These are phyloP conservation scores for Chlamydomonas eustigma DNA, from an alignment of 139 green algal genomes.

Conservation along the genomic window DNA sequence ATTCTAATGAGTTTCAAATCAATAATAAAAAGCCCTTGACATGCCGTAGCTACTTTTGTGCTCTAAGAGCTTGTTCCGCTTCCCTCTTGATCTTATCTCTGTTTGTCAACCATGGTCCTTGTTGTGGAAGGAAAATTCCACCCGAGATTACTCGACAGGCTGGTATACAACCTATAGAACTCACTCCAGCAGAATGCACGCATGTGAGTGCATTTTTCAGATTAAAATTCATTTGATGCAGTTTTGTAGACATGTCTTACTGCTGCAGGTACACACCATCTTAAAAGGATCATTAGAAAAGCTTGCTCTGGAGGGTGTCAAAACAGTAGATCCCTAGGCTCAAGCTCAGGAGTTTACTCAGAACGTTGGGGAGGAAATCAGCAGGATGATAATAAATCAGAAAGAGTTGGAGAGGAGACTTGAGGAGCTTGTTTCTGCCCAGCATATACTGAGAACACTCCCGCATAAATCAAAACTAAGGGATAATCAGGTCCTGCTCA, in stretches of 20 bases:
- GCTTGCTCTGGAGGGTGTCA: slow-evolving; percentile 50
- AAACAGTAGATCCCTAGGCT: slow-evolving; percentile 57
- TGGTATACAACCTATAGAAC: not conserved
- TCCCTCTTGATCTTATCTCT: too few species aligned
- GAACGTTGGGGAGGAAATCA: slow-evolving; percentile 73
- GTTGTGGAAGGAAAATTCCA: slow-evolving; percentile 8
- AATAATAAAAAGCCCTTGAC: too few species aligned
- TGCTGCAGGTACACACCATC: slow-evolving; percentile 60
- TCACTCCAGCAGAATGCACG: not conserved
- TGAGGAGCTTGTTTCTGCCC: slow-evolving; percentile 54
- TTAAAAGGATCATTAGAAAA: slow-evolving; percentile 53
- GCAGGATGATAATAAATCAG: slow-evolving; percentile 64
- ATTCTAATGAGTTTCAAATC: too few species aligned
- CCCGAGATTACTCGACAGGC: slow-evolving; percentile 12
- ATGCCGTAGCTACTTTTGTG: too few species aligned
- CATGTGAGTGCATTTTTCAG: slow-evolving; percentile 3
- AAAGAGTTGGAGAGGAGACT: slow-evolving; percentile 66
- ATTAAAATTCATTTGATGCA: not conserved
- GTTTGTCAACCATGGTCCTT: too few species aligned
- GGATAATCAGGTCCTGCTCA: slow-evolving; percentile 55
- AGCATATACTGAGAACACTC: slow-evolving; percentile 51
- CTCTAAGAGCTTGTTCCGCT: too few species aligned
- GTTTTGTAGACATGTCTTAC: too few species aligned
- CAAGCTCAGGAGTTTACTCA: slow-evolving; percentile 65
- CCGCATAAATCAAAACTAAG: slow-evolving; percentile 67